Conservation (phyloP, 805 yeast genomes). For the Groenewaldozyma tartarivorans region DNA sequence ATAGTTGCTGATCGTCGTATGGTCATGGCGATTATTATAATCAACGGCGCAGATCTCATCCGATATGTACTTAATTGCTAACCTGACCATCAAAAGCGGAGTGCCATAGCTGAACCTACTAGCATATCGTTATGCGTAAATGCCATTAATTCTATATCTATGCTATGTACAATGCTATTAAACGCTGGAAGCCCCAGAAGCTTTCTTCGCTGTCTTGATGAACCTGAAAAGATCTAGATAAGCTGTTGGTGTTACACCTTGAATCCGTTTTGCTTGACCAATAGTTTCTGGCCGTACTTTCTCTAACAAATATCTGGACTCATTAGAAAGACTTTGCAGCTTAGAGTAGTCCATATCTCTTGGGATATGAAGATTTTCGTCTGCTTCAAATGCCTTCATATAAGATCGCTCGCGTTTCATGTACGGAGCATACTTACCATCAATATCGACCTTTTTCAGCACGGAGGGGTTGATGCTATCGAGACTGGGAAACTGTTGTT, state of each 20-base stretch:
- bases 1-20: too few relatives aligned
- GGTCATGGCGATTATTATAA: too few relatives aligned
- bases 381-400: conserved; percentile 71
- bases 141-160: too few relatives aligned
- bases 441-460: conserved; percentile 55
- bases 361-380: conserved; percentile 72
- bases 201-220: too few relatives aligned
- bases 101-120: too few relatives aligned
- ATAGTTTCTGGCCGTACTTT: conserved; percentile 76
- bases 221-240: conserved; percentile 58
- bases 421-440: conserved; percentile 77
- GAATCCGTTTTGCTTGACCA: conserved; percentile 91
- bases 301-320: conserved; percentile 60
- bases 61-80: too few relatives aligned
- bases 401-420: conserved; percentile 61
- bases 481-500: conserved; percentile 31
- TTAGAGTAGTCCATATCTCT: conserved; percentile 48
- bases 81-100: too few relatives aligned
- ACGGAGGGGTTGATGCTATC: conserved; percentile 35
- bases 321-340: conserved; percentile 60
- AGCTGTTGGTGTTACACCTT: conserved; percentile 93
- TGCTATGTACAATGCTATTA: too few relatives aligned
- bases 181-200: too few relatives aligned
- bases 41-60: too few relatives aligned
- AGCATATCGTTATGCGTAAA: too few relatives aligned